Evolutionary conservation across 176 grass and related monocot genomes (phyloP).

Genomic region (Cocos nucifera): DNA sequence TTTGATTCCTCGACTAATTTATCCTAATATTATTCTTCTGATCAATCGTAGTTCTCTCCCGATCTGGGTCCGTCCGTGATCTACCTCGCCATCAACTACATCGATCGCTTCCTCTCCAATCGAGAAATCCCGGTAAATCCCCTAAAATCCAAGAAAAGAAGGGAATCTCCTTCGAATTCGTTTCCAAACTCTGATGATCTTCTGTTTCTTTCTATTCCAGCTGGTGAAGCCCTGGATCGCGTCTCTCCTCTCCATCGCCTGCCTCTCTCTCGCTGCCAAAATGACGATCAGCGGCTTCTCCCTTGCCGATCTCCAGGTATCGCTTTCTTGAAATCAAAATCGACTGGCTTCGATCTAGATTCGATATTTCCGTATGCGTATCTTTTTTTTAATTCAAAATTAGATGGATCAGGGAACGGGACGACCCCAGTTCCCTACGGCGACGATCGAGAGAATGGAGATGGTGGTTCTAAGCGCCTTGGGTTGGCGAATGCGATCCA

Average conservation of each 20-base stretch:
- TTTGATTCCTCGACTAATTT: too few species aligned
- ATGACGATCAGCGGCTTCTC: slow-evolving; percentile 64
- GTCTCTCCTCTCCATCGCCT: slow-evolving; percentile 68
- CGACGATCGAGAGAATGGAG: slow-evolving; percentile 68
- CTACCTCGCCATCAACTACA: slow-evolving; percentile 92
- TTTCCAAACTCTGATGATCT: slow-evolving; percentile 27
- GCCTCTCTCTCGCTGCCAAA: slow-evolving; percentile 86
- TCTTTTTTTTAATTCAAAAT: too few species aligned
- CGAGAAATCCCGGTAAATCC: slow-evolving; percentile 42
- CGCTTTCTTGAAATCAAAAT: too few species aligned
- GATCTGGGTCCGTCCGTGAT: slow-evolving; percentile 56
- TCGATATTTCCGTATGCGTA: too few species aligned
- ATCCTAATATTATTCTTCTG: too few species aligned
- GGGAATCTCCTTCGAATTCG: too few species aligned
- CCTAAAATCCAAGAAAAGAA: too few species aligned
- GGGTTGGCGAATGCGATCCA: slow-evolving; percentile 76
- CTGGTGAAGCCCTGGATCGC: slow-evolving; percentile 57
- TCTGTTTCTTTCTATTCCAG: slow-evolving; percentile 9
- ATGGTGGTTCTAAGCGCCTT: slow-evolving; percentile 45
- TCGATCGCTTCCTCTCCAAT: slow-evolving; percentile 94
- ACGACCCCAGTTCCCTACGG: slow-evolving; percentile 48
- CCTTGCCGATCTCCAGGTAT: slow-evolving; percentile 56
- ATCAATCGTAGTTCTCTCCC: too few species aligned
- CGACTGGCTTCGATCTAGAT: too few species aligned
- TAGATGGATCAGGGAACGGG: slow-evolving; percentile 34